A percentile compares a stretch with the other conserved stretches of the same genome.
These are phyloP conservation scores for Yamadazyma taylorii DNA, from an alignment of 1,139 yeast species.

Conservation along the genomic window DNA sequence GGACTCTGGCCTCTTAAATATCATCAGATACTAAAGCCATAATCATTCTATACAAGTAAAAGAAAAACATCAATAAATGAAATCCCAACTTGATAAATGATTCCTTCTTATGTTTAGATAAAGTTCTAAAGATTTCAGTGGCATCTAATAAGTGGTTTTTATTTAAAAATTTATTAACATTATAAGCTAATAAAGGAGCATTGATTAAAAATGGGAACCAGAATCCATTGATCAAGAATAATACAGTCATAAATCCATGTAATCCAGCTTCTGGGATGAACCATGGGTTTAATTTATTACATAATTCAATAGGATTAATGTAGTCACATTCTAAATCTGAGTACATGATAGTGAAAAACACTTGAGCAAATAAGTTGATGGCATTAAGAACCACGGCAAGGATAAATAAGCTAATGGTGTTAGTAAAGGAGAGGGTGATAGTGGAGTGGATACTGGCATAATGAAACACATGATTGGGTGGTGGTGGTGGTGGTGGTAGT, in stretches of 20 bases:
- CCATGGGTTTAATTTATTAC: conserved; percentile 88
- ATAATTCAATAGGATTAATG: conserved; percentile 94
- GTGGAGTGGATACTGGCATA: no score
- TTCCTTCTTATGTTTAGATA: conserved; percentile 91
- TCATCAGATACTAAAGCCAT: conserved; percentile 85
- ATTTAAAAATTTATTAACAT: conserved; percentile 68
- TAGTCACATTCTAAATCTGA: conserved; percentile 94
- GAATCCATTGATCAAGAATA: conserved; percentile 84
- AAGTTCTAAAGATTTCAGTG: conserved; percentile 94
- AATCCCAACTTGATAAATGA: conserved; percentile 87
- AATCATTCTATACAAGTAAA: conserved; percentile 94
- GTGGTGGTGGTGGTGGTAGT: no score
- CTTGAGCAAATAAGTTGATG: conserved; percentile 84
- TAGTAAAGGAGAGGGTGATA: no score
- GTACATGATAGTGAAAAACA: conserved; percentile 89
- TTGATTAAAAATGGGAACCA: conserved; percentile 90
- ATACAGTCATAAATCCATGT: conserved; percentile 69
- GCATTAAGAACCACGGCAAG: conserved; percentile 87
- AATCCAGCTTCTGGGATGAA: conserved; percentile 88
- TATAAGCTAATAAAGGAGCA: conserved; percentile 82
- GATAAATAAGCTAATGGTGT: conserved; percentile 65
- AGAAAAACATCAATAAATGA: conserved; percentile 91
- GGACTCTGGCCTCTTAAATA: conserved; percentile 17
- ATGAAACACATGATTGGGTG: no score
- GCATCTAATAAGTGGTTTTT: conserved; percentile 92